Conservation (phyloP, 371 early-diverging fungal genomes). For the Rhizopus microsporus region DNA sequence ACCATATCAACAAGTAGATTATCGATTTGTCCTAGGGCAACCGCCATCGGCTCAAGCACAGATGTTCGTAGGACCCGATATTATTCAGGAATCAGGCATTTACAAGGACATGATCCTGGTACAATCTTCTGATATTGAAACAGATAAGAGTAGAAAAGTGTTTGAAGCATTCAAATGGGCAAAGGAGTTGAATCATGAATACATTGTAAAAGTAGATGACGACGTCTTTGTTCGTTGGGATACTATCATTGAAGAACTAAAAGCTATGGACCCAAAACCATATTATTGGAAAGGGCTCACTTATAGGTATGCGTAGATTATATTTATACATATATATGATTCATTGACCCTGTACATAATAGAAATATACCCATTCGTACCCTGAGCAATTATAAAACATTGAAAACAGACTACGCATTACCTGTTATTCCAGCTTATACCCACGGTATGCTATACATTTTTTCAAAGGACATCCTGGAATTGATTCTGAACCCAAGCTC, state of each 20-base stretch:
- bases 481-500: constrained; percentile 33
- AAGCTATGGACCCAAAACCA: constrained; percentile 18
- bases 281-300: constrained; percentile 62
- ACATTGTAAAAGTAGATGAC: constrained; percentile 60
- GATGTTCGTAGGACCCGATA: constrained; percentile 33
- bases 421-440: constrained; percentile 59
- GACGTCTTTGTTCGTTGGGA: constrained; percentile 66
- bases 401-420: constrained; percentile 33
- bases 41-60: constrained; percentile 48
- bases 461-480: constrained; percentile 55
- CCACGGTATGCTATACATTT: constrained; percentile 56
- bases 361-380: constrained; percentile 48
- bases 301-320: constrained; percentile 39
- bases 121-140: constrained; percentile 51
- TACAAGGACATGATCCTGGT: constrained; percentile 57
- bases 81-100: constrained; percentile 45
- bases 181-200: constrained; percentile 41
- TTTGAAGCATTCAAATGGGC: constrained; percentile 59
- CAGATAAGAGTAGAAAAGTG: constrained; percentile 56
- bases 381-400: constrained; percentile 21
- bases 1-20: constrained; percentile 22
- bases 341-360: not conserved
- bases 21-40: constrained; percentile 60
- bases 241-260: constrained; percentile 37
- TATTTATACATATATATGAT: not conserved